Percentiles rank a stretch among this genome's conserved stretches.
Conservation (phyloP, 2,329 filamentous ascomycete genomes). For the Cryphonectria parasitica region DNA sequence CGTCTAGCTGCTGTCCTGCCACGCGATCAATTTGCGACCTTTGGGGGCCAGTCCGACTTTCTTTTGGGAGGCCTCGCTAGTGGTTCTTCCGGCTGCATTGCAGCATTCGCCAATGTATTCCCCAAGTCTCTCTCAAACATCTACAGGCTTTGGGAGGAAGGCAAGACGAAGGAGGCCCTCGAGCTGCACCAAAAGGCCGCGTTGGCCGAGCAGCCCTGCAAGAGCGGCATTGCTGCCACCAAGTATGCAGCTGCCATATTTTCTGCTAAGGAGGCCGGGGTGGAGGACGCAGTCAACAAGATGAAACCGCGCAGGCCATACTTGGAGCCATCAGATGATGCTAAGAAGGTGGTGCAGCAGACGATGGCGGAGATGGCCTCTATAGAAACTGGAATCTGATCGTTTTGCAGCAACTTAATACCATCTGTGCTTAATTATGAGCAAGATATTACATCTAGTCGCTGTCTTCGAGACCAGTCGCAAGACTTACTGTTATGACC, state of each 20-base stretch:
- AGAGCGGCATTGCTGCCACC: conserved; percentile 68
- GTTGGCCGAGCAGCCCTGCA: conserved; percentile 67
- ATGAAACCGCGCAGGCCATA: conserved; percentile 67
- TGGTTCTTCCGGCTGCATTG: conserved; percentile 63
- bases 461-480: too few relatives aligned
- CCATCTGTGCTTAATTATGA: too few relatives aligned
- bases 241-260: conserved; percentile 69
- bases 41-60: conserved; percentile 75
- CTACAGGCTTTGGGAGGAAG: conserved; percentile 63
- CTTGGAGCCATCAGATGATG: conserved; percentile 48
- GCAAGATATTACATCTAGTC: too few relatives aligned
- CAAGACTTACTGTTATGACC: too few relatives aligned
- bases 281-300: conserved; percentile 61
- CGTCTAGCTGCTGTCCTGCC: conserved; percentile 58
- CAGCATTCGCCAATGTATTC: conserved; percentile 66
- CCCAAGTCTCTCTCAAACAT: conserved; percentile 60
- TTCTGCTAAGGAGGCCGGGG: conserved; percentile 61
- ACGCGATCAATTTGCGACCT: conserved; percentile 64
- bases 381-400: conserved; percentile 39
- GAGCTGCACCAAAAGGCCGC: conserved; percentile 64
- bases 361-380: conserved; percentile 49
- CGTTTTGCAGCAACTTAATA: not conserved
- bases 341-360: conserved; percentile 46
- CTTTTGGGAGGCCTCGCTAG: conserved; percentile 63
- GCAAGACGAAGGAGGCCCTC: conserved; percentile 61